These are phyloP conservation scores for Auricularia heimuer DNA, from an alignment of 768 basidiomycete species.

Conservation along the genomic window DNA sequence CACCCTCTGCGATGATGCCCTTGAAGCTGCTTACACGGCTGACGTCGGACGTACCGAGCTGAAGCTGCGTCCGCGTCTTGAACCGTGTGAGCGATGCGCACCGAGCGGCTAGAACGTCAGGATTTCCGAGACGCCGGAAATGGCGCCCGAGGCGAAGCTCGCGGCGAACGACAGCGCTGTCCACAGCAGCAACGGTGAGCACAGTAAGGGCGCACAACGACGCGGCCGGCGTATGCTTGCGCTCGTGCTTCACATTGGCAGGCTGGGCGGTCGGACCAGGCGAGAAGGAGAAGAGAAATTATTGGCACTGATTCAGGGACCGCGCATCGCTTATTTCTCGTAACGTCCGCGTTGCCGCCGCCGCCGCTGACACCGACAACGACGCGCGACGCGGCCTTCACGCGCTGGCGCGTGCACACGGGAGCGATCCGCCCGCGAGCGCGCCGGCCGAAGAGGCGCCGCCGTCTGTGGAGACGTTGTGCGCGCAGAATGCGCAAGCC, in stretches of 20 bases:
- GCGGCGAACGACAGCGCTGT: conserved; percentile 76
- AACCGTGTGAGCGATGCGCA: conserved; percentile 33
- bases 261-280: too few relatives aligned
- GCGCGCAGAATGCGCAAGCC: not conserved
- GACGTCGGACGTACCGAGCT: conserved; percentile 63
- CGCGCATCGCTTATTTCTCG: too few relatives aligned
- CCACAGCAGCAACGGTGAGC: too few relatives aligned
- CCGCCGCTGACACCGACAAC: too few relatives aligned
- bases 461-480: not conserved
- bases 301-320: too few relatives aligned
- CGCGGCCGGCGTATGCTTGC: too few relatives aligned
- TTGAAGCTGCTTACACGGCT: conserved; percentile 71
- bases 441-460: not conserved
- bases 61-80: conserved; percentile 98
- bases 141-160: conserved; percentile 91
- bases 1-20: conserved; percentile 83
- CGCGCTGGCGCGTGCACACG: too few relatives aligned
- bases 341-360: too few relatives aligned
- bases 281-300: too few relatives aligned
- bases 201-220: too few relatives aligned
- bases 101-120: conserved; percentile 84
- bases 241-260: too few relatives aligned
- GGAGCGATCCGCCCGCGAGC: not conserved
- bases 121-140: conserved; percentile 67
- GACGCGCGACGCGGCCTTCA: too few relatives aligned